Conservation (phyloP, 2,329 filamentous ascomycete genomes). For the Fusarium falciforme region DNA sequence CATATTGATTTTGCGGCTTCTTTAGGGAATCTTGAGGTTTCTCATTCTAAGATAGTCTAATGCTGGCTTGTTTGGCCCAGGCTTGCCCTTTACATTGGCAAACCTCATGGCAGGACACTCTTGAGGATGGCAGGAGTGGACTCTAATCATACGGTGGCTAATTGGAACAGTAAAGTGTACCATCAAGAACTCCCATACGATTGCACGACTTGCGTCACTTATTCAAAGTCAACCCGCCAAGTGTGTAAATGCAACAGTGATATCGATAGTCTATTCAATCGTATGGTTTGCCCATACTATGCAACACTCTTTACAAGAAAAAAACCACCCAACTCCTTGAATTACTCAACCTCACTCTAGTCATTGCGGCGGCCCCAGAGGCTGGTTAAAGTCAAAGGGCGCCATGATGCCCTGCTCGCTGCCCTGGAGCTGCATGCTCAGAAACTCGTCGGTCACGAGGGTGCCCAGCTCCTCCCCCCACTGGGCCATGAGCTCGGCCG, state of each 20-base stretch:
- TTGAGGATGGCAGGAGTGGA: background rate
- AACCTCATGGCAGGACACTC: background rate
- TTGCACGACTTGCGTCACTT: no score
- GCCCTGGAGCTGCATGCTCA: slow-evolving; percentile 48
- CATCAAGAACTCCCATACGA: no score
- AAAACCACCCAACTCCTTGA: background rate
- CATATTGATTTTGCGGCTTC: no score
- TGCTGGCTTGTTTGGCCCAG: background rate
- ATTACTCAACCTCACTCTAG: background rate
- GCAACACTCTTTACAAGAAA: background rate
- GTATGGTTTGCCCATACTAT: background rate
- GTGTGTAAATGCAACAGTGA: background rate
- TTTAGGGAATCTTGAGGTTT: background rate
- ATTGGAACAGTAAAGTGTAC: no score
- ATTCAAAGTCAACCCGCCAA: no score
- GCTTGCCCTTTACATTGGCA: background rate
- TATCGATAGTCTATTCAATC: slow-evolving; percentile 1
- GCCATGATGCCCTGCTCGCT: slow-evolving; percentile 40
- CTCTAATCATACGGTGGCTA: no score
- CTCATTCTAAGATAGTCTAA: background rate
- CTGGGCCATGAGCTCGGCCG: slow-evolving; percentile 44
- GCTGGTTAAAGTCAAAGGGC: slow-evolving; percentile 49
- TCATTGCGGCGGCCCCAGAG: slow-evolving; percentile 22
- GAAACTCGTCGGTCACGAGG: slow-evolving; percentile 50
- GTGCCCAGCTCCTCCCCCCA: slow-evolving; percentile 48